A percentile compares a stretch with the other conserved stretches of the same genome.
phyloP scores from a whole-genome alignment of 768 basidiomycete species.

The Podaxis sp. region DNA sequence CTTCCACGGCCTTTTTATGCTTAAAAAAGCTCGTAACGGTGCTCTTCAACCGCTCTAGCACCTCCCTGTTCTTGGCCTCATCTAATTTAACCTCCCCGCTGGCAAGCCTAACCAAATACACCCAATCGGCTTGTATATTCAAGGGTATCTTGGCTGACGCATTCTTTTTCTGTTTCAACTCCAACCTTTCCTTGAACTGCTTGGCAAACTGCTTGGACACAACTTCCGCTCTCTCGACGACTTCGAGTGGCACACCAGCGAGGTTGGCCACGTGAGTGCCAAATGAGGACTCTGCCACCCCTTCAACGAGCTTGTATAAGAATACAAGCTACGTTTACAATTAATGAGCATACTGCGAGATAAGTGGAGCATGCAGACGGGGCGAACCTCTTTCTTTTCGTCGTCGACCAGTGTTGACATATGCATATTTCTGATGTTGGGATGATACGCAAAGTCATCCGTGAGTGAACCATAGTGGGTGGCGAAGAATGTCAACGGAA shows the following conservation, averaged over 20 bases:
- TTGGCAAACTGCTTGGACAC: slow-evolving; percentile 85
- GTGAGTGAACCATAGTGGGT: slow-evolving; percentile 97
- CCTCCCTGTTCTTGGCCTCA: slow-evolving; percentile 46
- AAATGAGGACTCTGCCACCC: slow-evolving; percentile 85
- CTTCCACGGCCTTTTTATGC: slow-evolving; percentile 2
- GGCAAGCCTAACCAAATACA: slow-evolving; percentile 67
- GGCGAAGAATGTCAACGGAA: slow-evolving; percentile 93
- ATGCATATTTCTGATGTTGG: slow-evolving; percentile 92
- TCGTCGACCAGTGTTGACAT: slow-evolving; percentile 96
- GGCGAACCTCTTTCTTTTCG: slow-evolving; percentile 76
- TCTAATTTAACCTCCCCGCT: slow-evolving; percentile 49
- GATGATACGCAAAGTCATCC: slow-evolving; percentile 89
- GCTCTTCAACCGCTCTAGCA: slow-evolving; percentile 52
- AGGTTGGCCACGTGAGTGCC: slow-evolving; percentile 94
- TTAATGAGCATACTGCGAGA: slow-evolving; percentile 4
- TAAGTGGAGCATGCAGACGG: not conserved
- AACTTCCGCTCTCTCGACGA: slow-evolving; percentile 85
- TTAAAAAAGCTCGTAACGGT: slow-evolving; percentile 16
- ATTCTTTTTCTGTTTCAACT: slow-evolving; percentile 55
- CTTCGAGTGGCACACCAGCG: slow-evolving; percentile 83
- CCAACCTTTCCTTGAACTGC: slow-evolving; percentile 80
- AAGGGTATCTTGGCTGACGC: slow-evolving; percentile 67
- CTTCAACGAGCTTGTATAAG: slow-evolving; percentile 90
- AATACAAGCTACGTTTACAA: slow-evolving; percentile 68
- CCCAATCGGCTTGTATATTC: slow-evolving; percentile 87